These are phyloP conservation scores for Ophiocordyceps australis DNA, from an alignment of 2,329 filamentous ascomycete genomes.

Conservation along the genomic window DNA sequence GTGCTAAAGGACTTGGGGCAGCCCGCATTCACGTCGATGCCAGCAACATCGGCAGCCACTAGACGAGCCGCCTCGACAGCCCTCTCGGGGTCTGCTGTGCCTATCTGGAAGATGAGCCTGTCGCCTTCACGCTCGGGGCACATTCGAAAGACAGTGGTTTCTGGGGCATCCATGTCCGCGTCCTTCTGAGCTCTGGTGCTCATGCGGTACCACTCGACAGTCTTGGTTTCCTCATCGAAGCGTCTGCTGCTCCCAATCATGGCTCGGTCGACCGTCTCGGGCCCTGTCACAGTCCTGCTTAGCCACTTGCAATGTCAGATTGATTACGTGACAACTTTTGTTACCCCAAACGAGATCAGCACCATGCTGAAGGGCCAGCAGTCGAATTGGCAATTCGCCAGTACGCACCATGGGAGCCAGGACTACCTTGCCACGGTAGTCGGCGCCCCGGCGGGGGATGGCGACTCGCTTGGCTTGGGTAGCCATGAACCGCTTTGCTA, in stretches of 20 bases:
- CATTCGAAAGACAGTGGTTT: constrained; percentile 68
- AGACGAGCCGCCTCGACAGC: constrained; percentile 74
- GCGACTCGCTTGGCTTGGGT: constrained; percentile 48
- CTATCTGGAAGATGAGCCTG: constrained; percentile 78
- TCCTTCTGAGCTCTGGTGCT: constrained; percentile 53
- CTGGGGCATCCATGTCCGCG: constrained; percentile 29
- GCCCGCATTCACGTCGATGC: constrained; percentile 95
- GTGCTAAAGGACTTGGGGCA: constrained; percentile 97
- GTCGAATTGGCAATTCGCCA: constrained; percentile 81
- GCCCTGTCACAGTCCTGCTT: constrained; percentile 39
- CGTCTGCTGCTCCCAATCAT: constrained; percentile 74
- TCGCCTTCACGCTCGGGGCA: constrained; percentile 60
- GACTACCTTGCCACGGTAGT: constrained; percentile 86
- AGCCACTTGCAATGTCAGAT: no score
- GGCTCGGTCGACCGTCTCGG: constrained; percentile 83
- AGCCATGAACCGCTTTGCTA: constrained; percentile 41
- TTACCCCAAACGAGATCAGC: constrained; percentile 91
- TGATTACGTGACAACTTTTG: no score
- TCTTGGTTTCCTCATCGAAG: constrained; percentile 57
- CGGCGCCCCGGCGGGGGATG: constrained; percentile 74
- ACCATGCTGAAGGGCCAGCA: constrained; percentile 83
- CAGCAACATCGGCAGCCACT: constrained; percentile 73
- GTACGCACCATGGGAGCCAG: constrained; percentile 96
- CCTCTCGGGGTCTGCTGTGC: constrained; percentile 64
- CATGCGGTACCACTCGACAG: constrained; percentile 68